Evolutionary conservation across 352 stramenopile genomes (phyloP), one percentile per base, ranked within the genome.

Genomic region (Phytophthora kernoviae): DNA sequence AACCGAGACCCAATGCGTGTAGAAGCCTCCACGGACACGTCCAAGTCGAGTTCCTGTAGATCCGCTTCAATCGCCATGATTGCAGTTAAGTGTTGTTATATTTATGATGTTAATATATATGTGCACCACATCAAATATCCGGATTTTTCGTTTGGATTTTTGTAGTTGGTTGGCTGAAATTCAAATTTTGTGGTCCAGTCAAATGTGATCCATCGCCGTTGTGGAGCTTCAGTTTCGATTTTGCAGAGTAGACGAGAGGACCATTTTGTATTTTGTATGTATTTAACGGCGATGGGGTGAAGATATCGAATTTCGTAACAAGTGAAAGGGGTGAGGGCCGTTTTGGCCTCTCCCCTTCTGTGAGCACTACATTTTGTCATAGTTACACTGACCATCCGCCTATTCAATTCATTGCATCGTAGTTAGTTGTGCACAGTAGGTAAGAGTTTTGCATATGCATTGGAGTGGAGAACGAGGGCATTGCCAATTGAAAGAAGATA

Each of bases 321-420:
- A 3, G 74, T 77, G 74, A 84, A 77, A 81, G 70, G 61, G 59
- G 52, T 33, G 62, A 69, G 71, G 50, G 51, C 71, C 68, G 74
- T 84, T 68, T 81, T 77, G 74, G 74, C 65, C 34, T 65, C 68
- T 66, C 50, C 56, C 51, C 65, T 84, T 84, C 65, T 77, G 65
- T 84, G 74, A 84, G 71, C 71, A 75, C 44, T 70, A 75, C 62
- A 73, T 46, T 81, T 78, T 85, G 76, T 85, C 76, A 85, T 85
- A 85, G 76, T 85, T 85, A 85, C 76, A 85, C 76, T 85, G 76
- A 85, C 76, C 76, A 85, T 85, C 63, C 51, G 55, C 62, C 58
- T 57, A 21, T 60, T n/a, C n/a, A 43, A n/a, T 32, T 54, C 27
- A 30, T 22, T 61, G 33, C 32, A 54, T 57, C 14, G 34, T 15